These are phyloP conservation scores for Rosa chinensis DNA, from an alignment of 306 rosid genomes.

Conservation along the genomic window DNA sequence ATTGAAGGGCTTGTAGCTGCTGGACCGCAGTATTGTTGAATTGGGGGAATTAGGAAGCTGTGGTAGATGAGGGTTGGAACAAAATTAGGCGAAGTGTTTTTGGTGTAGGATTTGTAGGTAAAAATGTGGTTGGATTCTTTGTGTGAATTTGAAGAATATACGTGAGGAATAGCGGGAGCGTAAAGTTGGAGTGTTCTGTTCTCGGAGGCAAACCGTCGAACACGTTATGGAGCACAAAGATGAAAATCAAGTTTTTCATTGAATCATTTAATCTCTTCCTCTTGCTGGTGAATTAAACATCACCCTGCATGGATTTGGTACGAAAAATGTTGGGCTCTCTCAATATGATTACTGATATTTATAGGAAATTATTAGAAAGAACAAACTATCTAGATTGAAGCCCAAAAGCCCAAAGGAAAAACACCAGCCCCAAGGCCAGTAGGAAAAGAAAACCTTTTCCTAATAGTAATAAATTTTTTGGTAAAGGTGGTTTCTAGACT, in stretches of 20 bases:
- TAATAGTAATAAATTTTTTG: too few species aligned
- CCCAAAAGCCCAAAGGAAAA: too few species aligned
- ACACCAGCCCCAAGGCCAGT: too few species aligned
- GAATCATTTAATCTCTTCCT: too few species aligned
- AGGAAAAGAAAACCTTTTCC: too few species aligned
- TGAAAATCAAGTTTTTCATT: not conserved
- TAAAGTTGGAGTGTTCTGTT: constrained; percentile 22
- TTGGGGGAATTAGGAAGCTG: constrained; percentile 23
- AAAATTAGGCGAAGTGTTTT: not conserved
- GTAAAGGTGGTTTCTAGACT: too few species aligned
- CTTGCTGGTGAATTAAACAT: too few species aligned
- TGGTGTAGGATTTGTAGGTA: constrained; percentile 2
- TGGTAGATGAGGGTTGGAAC: not conserved
- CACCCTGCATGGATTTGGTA: too few species aligned
- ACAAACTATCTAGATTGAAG: too few species aligned
- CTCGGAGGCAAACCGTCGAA: constrained; percentile 29
- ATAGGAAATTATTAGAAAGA: too few species aligned
- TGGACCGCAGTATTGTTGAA: constrained; percentile 16
- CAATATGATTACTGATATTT: too few species aligned
- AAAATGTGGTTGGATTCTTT: constrained; percentile 43
- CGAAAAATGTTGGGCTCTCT: too few species aligned
- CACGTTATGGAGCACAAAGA: constrained; percentile 17
- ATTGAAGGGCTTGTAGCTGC: constrained; percentile 42
- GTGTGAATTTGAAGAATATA: constrained; percentile 37
- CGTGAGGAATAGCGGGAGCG: constrained; percentile 44